Conservation (phyloP, 2,329 filamentous ascomycete genomes). For the Alternaria hordeiaustralica region DNA sequence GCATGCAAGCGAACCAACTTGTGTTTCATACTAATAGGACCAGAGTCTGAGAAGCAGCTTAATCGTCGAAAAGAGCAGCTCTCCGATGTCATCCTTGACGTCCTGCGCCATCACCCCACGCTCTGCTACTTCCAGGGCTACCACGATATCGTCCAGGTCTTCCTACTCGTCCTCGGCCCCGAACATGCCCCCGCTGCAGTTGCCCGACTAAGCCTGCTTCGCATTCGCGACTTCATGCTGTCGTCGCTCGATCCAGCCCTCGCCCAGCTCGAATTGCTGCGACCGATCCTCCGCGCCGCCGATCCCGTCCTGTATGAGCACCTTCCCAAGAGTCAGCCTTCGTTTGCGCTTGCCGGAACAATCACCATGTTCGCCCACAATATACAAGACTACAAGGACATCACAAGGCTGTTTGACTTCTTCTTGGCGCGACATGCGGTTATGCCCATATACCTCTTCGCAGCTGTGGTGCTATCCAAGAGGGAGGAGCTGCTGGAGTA, state of each 20-base stretch:
- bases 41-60: conserved; percentile 72
- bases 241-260: conserved; percentile 82
- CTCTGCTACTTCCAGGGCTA: conserved; percentile 98
- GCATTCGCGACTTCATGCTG: conserved; percentile 98
- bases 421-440: conserved; percentile 86
- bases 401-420: conserved; percentile 90
- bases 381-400: conserved; percentile 86
- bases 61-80: conserved; percentile 75
- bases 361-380: conserved; percentile 97
- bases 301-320: conserved; percentile 77
- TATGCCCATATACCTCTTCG: conserved; percentile 90
- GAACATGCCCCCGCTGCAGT: conserved; percentile 67
- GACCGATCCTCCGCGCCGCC: conserved; percentile 75
- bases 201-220: conserved; percentile 82
- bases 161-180: conserved; percentile 81
- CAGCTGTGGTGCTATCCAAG: conserved; percentile 74
- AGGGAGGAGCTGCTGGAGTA: conserved; percentile 85
- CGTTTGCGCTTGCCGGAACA: conserved; percentile 91
- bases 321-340: conserved; percentile 80
- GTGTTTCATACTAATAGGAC: conserved; percentile 52
- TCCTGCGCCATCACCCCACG: conserved; percentile 80
- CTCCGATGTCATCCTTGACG: conserved; percentile 77
- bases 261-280: conserved; percentile 84
- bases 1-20: background rate
- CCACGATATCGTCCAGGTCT: conserved; percentile 96